A percentile compares a stretch with the other conserved stretches of the same genome.
Evolutionary conservation across 352 stramenopile species (phyloP).

Genomic region (Plasmopara viticola): DNA sequence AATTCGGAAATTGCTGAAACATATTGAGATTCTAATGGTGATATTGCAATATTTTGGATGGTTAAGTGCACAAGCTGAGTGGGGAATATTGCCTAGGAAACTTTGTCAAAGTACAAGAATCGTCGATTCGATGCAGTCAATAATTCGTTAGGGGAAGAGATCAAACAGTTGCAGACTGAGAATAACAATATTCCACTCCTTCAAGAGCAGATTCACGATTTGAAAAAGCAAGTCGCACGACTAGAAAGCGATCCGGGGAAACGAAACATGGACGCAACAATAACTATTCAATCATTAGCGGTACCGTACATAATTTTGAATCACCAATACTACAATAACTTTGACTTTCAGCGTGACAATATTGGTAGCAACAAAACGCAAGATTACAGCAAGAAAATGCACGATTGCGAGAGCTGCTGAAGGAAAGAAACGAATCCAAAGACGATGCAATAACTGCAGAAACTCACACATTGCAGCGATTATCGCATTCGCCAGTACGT

Average conservation of each 20-base stretch:
- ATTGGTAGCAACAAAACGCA: slow-evolving; percentile 35
- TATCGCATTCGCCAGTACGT: slow-evolving; percentile 25
- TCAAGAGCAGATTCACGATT: slow-evolving; percentile 52
- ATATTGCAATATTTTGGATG: not conserved
- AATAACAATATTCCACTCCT: slow-evolving; percentile 85
- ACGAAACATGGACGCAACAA: slow-evolving; percentile 10
- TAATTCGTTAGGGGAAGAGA: slow-evolving; percentile 51
- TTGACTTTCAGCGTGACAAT: too few relatives aligned
- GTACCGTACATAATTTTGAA: slow-evolving; percentile 7
- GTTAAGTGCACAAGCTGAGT: not conserved
- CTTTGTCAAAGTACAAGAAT: slow-evolving; percentile 47
- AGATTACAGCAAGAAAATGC: slow-evolving; percentile 43
- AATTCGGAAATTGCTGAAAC: slow-evolving; percentile 76
- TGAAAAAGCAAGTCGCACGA: slow-evolving; percentile 47
- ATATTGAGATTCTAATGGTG: slow-evolving; percentile 76
- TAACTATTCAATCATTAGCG: slow-evolving; percentile 40
- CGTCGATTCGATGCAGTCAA: slow-evolving; percentile 43
- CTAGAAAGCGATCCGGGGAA: slow-evolving; percentile 7
- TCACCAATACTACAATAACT: too few relatives aligned
- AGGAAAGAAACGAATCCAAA: slow-evolving; percentile 15
- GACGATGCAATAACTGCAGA: slow-evolving; percentile 5
- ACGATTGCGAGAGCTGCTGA: slow-evolving; percentile 34
- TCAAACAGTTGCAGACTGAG: slow-evolving; percentile 58
- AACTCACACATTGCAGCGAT: slow-evolving; percentile 2
- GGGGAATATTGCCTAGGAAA: slow-evolving; percentile 29